Conservation (phyloP, 2,329 filamentous ascomycete species). For the Thielaviopsis ethacetica region DNA sequence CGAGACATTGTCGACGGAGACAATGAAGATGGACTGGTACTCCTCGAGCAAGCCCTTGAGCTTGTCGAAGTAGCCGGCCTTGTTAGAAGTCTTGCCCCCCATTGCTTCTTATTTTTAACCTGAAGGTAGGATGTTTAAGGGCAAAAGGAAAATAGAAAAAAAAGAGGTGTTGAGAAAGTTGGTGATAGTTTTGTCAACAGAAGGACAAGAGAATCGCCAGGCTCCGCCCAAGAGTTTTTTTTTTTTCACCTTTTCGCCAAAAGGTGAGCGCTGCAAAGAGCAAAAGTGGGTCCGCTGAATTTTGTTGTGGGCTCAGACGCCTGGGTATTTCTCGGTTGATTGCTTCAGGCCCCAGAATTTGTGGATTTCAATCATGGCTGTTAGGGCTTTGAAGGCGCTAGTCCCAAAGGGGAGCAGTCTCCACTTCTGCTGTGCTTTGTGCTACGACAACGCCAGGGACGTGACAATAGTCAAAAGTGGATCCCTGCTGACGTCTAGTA, state of each 20-base stretch:
- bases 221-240: not conserved
- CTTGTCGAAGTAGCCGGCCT: conserved; percentile 98
- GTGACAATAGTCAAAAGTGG: too few species aligned
- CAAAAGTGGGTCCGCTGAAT: not conserved
- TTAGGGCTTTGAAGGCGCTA: conserved; percentile 24
- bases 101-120: conserved; percentile 67
- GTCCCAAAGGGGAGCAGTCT: conserved; percentile 12
- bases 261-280: not conserved
- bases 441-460: not conserved
- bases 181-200: conserved; percentile 18
- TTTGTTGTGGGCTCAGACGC: conserved; percentile 6
- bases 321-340: conserved; percentile 5
- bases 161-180: conserved; percentile 13
- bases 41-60: conserved; percentile 93
- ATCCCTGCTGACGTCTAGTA: too few species aligned
- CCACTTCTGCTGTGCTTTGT: not conserved
- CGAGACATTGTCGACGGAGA: conserved; percentile 96
- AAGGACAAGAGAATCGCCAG: conserved; percentile 10
- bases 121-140: conserved; percentile 99
- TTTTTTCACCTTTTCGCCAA: conserved; percentile 1
- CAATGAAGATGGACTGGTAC: conserved; percentile 97
- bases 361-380: conserved; percentile 9
- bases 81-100: conserved; percentile 92
- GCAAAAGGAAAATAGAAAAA: conserved; percentile 25
- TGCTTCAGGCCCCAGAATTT: not conserved